Base-by-base conservation (phyloP, 345 rosid genomes). In the Gossypium rotundifolium region DNA sequence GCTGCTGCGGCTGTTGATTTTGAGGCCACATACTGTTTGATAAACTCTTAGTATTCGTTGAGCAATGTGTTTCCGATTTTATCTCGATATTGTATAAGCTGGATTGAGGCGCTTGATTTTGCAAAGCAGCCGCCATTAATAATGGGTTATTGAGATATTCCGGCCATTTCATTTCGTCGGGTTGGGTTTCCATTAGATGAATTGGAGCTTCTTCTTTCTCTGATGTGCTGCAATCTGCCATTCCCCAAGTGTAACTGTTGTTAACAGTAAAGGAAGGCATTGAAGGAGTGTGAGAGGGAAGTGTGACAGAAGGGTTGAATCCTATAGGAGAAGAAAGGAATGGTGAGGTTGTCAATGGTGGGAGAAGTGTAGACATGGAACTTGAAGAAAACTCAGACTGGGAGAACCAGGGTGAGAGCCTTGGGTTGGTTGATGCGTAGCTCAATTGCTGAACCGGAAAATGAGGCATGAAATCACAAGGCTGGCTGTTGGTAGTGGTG, bases 51-150 rank as follows among this genome's bases (percentile, higher is more conserved):
- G 3, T 65, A 57, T 58, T 23, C 23, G 83, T 72, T 33, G 86
- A 75, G 84, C 81, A 78, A 72, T 78, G 85, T 65, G 91, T 54
- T 84, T 94, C 98, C 4, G 97, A 82, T 85, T 90, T 94, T 46
- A 90, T 86, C 58, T 88, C 94, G 71, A 69, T 69, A 25, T 79
- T 88, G 82, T 80, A 85, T 14, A 86, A 82, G 59, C 59, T 18
- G 2, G 89, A 81, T 44, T 86, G 87, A 44, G 84, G 86, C 65
- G 84, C 81, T 74, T 86, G 95, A 73, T 85, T 87, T 65, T 85
- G 92, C 57, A 91, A 77, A 73, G 88, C 82, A 20, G 87, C 81
- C 13, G 87, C 79, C 87, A 90, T 76, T 77, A 83, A 10, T 53
- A 84, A 71, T 9, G 88, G 83, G 76, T 76, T 87, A 1, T 83